phyloP scores from a whole-genome alignment of 2,329 filamentous ascomycete species.

The Lasiodiplodia sp. region DNA sequence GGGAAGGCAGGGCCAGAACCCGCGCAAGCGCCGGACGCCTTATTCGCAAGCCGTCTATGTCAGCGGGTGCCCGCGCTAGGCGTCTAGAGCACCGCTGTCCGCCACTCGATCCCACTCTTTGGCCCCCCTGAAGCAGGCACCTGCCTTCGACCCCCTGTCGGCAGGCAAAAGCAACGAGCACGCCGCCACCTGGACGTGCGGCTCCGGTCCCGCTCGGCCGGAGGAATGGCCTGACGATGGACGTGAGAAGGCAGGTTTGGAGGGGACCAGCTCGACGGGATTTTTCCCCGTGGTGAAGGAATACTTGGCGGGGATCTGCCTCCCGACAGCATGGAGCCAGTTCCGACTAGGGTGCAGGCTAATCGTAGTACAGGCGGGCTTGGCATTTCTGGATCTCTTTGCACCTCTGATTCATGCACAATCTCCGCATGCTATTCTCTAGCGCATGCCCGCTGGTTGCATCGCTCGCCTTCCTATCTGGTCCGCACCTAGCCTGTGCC shows the following conservation, averaged over 20 bases:
- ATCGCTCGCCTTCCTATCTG: background rate
- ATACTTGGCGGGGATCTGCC: background rate
- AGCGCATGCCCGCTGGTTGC: background rate
- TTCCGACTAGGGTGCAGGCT: background rate
- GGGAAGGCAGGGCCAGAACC: background rate
- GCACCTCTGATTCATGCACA: background rate
- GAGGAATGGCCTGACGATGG: background rate
- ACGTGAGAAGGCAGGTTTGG: no score
- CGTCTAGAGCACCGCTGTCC: background rate
- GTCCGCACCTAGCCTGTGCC: no score
- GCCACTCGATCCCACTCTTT: background rate
- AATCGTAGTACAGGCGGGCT: background rate
- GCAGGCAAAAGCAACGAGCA: background rate
- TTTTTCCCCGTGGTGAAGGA: background rate
- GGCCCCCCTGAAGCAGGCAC: background rate
- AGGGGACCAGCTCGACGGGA: no score
- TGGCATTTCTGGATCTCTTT: background rate
- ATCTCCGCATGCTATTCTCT: background rate
- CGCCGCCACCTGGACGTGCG: background rate
- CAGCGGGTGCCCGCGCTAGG: background rate
- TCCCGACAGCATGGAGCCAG: background rate
- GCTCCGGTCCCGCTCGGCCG: background rate
- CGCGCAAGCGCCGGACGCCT: background rate
- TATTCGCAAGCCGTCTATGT: conserved; percentile 4
- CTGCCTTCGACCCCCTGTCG: background rate